Evolutionary conservation across 1,139 yeast species (phyloP).

Genomic region (Kazachstania sp.): DNA sequence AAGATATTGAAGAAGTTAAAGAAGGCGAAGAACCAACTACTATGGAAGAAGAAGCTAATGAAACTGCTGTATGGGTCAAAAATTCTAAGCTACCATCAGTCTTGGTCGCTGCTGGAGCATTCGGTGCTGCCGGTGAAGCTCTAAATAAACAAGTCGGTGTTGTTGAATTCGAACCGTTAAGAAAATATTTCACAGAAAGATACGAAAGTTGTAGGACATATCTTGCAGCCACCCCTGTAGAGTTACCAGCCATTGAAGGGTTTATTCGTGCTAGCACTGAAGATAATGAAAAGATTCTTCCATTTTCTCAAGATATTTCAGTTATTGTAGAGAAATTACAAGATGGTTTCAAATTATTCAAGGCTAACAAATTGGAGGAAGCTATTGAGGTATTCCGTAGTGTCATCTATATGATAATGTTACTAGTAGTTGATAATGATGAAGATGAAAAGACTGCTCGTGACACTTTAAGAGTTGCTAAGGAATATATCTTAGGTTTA

Average conservation of each 20-base stretch:
- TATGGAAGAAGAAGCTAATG: constrained; percentile 36
- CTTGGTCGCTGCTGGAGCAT: constrained; percentile 92
- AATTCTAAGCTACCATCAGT: constrained; percentile 88
- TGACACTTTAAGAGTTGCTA: constrained; percentile 65
- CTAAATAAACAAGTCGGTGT: constrained; percentile 85
- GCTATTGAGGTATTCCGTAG: constrained; percentile 76
- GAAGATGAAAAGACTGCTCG: constrained; percentile 71
- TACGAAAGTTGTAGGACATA: constrained; percentile 72
- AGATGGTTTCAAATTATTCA: constrained; percentile 74
- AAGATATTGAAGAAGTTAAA: constrained; percentile 47
- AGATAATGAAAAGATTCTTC: constrained; percentile 38
- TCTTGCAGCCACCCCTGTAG: constrained; percentile 63
- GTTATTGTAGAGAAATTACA: constrained; percentile 56
- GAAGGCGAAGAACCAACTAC: constrained; percentile 34
- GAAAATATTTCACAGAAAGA: constrained; percentile 71
- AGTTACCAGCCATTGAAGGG: constrained; percentile 59
- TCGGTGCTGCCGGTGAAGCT: constrained; percentile 90
- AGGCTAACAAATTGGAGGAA: constrained; percentile 69
- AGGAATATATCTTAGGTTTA: constrained; percentile 85
- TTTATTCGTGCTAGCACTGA: constrained; percentile 63
- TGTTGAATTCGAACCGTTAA: constrained; percentile 77
- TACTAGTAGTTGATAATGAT: constrained; percentile 61
- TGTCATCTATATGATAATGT: constrained; percentile 66
- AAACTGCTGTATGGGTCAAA: constrained; percentile 74
- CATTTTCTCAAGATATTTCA: constrained; percentile 69